Evolutionary conservation across 202 grass and related monocot genomes (phyloP).

Genomic region (Setaria italica): DNA sequence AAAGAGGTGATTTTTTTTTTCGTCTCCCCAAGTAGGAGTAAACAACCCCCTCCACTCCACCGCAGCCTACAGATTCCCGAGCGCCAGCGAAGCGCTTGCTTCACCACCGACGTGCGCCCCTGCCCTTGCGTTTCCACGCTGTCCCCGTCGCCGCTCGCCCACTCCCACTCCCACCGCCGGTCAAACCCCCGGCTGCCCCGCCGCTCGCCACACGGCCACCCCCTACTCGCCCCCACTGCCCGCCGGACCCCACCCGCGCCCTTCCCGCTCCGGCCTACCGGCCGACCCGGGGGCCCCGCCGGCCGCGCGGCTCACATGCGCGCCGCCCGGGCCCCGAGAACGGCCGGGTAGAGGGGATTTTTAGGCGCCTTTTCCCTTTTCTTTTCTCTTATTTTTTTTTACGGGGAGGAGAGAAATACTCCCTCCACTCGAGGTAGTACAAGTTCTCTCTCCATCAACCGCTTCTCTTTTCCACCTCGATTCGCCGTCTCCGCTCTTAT

Average conservation of each 20-base stretch:
- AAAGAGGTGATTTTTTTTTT: background rate
- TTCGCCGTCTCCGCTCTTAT: conserved; percentile 15
- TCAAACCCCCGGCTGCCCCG: background rate
- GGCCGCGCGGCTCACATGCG: conserved; percentile 58
- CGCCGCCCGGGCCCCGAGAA: conserved; percentile 33
- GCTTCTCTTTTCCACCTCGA: conserved; percentile 22
- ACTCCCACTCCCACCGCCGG: background rate
- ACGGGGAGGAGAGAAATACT: background rate
- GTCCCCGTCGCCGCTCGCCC: conserved; percentile 17
- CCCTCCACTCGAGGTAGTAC: conserved; percentile 24
- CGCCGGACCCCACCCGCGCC: background rate
- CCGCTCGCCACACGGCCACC: background rate
- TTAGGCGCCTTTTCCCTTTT: background rate
- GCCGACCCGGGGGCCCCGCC: conserved; percentile 21
- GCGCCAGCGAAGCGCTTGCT: conserved; percentile 53
- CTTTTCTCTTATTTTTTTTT: background rate
- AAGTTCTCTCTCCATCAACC: conserved; percentile 5
- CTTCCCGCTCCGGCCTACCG: background rate
- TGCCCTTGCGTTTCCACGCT: conserved; percentile 40
- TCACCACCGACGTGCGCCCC: conserved; percentile 58
- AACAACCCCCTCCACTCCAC: background rate
- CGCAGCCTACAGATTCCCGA: conserved; percentile 39
- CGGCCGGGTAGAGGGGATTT: background rate
- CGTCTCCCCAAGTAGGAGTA: background rate
- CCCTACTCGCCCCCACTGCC: background rate